Evolutionary conservation across 768 basidiomycete genomes (phyloP), one percentile per base, ranked within the genome.

Genomic region (Collybiopsis confluens): DNA sequence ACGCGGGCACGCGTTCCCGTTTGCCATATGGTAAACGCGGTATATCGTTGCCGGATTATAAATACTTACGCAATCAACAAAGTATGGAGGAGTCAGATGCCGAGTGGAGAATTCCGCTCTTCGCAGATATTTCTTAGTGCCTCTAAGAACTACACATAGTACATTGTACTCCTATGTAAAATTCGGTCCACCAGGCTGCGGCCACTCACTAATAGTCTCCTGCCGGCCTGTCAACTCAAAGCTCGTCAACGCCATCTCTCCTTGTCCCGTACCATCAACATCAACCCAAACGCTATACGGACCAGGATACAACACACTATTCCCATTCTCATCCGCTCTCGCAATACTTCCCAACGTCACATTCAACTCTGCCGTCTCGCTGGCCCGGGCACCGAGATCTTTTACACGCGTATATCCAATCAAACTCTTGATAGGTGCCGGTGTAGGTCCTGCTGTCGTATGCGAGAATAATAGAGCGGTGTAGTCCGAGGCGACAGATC

Each of bases 391-490:
- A 1, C 54, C 59, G 42, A 75, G 59, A 18, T 54, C 54, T 52
- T 71, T 67, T 13, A 70, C 59, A 43, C 80, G 77, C 13, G 71
- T 67, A 61, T 80, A 84, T 2, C 74, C 65, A 8, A 79, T 68
- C 45, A 83, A 75, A 55, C 73, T 64, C 63, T 82, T 81, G 52
- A 77, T 77, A 20, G 80, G 80, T 48, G 70, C 71, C 1, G 81
- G 81, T 15, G 73, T 60, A 2, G 80, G 78, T 2, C 81, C 81
- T 23, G 68, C 73, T 4, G 68, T 69, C 24, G 75, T 73, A 45
- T 71, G 75, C 55, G 75, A 62, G 65, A 82, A 84, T 11, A 81
- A 66, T 47, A 82, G 70, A 9, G 79, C 73, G 23, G 79, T 77
- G 58, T 79, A 82, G 64, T 84, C 81, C 11, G 80, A 83, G 0